Evolutionary conservation across 176 grass and related monocot genomes (phyloP).

Genomic region (Elaeis guineensis): DNA sequence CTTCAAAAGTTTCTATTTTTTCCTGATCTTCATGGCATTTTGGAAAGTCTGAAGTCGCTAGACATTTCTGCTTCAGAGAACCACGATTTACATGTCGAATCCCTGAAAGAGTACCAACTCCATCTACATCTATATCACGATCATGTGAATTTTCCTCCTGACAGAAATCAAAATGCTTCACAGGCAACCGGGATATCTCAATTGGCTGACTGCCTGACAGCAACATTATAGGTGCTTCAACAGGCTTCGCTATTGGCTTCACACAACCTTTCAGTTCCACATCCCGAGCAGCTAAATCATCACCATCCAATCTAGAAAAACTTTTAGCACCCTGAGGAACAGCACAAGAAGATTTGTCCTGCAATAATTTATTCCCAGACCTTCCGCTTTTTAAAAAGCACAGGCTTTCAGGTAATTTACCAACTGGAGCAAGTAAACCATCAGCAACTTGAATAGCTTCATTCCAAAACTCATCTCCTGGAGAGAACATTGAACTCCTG

Average conservation of each 20-base stretch:
- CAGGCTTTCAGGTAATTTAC: constrained; percentile 15
- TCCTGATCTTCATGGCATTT: constrained; percentile 17
- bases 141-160: constrained; percentile 49
- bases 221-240: constrained; percentile 18
- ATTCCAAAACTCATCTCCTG: constrained; percentile 92
- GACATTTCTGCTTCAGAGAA: constrained; percentile 5
- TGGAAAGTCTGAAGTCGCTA: constrained; percentile 10
- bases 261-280: constrained; percentile 31
- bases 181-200: constrained; percentile 55
- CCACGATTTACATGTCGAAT: constrained; percentile 5
- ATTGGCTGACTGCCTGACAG: constrained; percentile 20
- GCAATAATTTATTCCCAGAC: constrained; percentile 25
- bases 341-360: constrained; percentile 65
- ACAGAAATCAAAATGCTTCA: constrained; percentile 85
- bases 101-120: constrained; percentile 5
- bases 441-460: constrained; percentile 76
- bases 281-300: constrained; percentile 27
- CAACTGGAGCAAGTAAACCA: constrained; percentile 35
- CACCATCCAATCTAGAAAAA: constrained; percentile 33
- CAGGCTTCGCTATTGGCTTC: constrained; percentile 39
- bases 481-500: constrained; percentile 56
- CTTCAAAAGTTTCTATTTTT: constrained; percentile 14
- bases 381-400: constrained; percentile 3
- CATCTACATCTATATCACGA: constrained; percentile 24
- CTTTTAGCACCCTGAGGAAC: constrained; percentile 37